A percentile compares a stretch with the other conserved stretches of the same genome.
phyloP scores from a whole-genome alignment of 148 eudicot species.

The Gaultheria prostrata region DNA sequence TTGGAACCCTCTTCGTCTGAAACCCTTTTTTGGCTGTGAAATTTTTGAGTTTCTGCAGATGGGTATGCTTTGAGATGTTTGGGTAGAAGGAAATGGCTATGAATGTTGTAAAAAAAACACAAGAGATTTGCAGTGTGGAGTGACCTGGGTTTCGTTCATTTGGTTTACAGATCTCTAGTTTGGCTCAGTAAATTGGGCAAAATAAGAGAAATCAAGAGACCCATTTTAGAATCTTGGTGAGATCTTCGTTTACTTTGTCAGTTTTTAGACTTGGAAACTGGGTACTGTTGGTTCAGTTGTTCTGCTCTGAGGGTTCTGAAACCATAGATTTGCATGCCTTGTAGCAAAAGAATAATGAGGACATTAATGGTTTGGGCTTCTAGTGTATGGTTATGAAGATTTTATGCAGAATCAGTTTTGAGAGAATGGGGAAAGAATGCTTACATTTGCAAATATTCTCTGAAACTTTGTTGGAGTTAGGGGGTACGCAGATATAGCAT shows the following conservation, averaged over 20 bases:
- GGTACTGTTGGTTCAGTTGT: not conserved
- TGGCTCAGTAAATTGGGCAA: not conserved
- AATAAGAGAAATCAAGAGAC: constrained; percentile 6
- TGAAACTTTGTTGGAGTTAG: not conserved
- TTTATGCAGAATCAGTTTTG: not conserved
- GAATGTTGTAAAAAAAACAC: not conserved
- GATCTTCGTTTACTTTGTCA: not conserved
- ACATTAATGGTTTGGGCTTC: not conserved
- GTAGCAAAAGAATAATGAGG: not conserved
- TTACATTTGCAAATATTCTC: not conserved
- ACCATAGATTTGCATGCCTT: not conserved
- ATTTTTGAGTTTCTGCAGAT: constrained; percentile 8
- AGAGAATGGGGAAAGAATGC: not conserved
- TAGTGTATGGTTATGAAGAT: not conserved
- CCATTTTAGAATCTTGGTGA: constrained; percentile 8
- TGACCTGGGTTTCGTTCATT: not conserved
- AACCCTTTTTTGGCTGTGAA: not conserved
- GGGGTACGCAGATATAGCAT: not conserved
- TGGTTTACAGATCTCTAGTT: not conserved
- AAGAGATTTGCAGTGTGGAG: not conserved
- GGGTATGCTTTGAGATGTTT: not conserved
- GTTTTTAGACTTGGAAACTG: not conserved
- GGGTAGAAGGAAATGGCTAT: no score
- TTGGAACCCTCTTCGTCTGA: not conserved
- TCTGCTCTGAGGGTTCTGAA: not conserved